Evolutionary conservation across 2,329 filamentous ascomycete species (phyloP).

Genomic region (Hirsutella rhossiliensis): DNA sequence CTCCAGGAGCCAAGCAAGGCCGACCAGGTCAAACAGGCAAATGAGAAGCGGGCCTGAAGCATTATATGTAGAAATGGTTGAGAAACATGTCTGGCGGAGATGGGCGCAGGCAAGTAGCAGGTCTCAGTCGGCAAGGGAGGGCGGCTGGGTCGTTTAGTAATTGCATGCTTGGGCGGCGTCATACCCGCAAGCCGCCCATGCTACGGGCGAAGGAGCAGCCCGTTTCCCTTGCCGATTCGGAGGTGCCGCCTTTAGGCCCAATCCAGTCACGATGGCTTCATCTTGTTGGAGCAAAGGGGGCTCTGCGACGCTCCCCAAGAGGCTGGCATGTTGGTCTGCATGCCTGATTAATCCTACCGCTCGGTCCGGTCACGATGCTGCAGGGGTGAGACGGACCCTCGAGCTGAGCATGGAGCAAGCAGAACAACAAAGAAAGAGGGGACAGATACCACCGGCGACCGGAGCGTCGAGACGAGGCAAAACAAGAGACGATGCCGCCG

Average conservation of each 20-base stretch:
- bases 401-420: not conserved
- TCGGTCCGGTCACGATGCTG: slow-evolving; percentile 2
- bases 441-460: not conserved
- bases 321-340: slow-evolving; percentile 8
- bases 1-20: slow-evolving; percentile 1
- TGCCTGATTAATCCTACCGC: slow-evolving; percentile 4
- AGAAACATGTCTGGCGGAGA: slow-evolving; percentile 3
- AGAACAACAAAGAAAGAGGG: not conserved
- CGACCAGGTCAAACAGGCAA: slow-evolving; percentile 5
- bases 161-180: slow-evolving; percentile 5
- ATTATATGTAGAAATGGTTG: slow-evolving; percentile 8
- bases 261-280: slow-evolving; percentile 10
- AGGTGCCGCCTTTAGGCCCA: slow-evolving; percentile 2
- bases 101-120: slow-evolving; percentile 5
- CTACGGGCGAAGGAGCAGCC: slow-evolving; percentile 1
- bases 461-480: no score
- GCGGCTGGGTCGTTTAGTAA: slow-evolving; percentile 9
- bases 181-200: slow-evolving; percentile 1
- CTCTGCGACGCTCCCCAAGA: not conserved
- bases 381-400: no score
- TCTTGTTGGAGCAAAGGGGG: not conserved
- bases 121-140: slow-evolving; percentile 17
- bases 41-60: slow-evolving; percentile 6
- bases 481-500: no score
- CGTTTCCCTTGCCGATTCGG: not conserved